Percentiles rank a stretch among this genome's conserved stretches.
Evolutionary conservation across 768 basidiomycete genomes (phyloP).

Genomic region (Lyophyllum decastes): DNA sequence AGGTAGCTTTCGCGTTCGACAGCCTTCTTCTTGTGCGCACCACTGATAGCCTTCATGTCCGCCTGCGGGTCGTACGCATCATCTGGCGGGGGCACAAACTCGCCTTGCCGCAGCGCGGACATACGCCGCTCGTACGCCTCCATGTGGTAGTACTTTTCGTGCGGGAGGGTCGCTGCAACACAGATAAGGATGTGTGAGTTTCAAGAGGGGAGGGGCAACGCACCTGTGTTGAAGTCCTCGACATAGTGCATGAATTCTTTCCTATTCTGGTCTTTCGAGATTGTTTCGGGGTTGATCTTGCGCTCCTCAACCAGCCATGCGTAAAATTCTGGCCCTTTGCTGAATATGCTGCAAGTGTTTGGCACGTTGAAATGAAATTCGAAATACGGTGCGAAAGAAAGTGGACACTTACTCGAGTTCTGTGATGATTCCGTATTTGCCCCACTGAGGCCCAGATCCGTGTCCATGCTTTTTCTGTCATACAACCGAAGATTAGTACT

Average conservation of each 20-base stretch:
- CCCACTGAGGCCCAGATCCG: conserved; percentile 73
- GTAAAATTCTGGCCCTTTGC: conserved; percentile 83
- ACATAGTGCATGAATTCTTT: conserved; percentile 84
- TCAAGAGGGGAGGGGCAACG: conserved; percentile 9
- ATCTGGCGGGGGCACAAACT: conserved; percentile 70
- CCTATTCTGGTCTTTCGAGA: conserved; percentile 81
- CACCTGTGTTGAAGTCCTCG: conserved; percentile 84
- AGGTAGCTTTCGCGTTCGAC: conserved; percentile 76
- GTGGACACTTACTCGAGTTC: conserved; percentile 72
- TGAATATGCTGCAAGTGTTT: conserved; percentile 59
- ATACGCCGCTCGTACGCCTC: conserved; percentile 82
- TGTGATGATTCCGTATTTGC: conserved; percentile 84
- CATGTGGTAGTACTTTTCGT: conserved; percentile 96
- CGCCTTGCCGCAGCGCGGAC: conserved; percentile 82
- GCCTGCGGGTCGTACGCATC: conserved; percentile 81
- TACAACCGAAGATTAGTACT: not conserved
- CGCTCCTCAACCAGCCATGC: conserved; percentile 94
- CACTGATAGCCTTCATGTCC: conserved; percentile 77
- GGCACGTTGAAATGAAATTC: not conserved
- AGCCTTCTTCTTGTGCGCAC: conserved; percentile 67
- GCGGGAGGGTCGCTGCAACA: conserved; percentile 77
- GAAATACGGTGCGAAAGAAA: not conserved
- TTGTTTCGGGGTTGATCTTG: conserved; percentile 86
- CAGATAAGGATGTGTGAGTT: not conserved
- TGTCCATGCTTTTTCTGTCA: conserved; percentile 57